These are phyloP conservation scores for Gilbertella persicaria DNA, from an alignment of 371 early-diverging fungal genomes.

Conservation along the genomic window DNA sequence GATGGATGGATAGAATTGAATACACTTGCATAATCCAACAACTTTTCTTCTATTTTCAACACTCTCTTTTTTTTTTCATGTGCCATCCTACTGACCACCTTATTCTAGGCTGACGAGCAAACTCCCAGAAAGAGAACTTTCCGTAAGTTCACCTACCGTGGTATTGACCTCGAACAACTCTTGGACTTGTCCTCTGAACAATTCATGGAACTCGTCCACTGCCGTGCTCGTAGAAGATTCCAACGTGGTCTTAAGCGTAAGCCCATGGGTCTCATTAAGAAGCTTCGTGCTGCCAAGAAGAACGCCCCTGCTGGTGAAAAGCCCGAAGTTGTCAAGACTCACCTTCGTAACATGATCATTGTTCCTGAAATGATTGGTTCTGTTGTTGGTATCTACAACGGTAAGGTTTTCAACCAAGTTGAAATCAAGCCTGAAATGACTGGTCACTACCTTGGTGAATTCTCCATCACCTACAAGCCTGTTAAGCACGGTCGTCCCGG, in stretches of 20 bases:
- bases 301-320: constrained; percentile 61
- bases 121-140: constrained; percentile 90
- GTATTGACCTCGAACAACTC: constrained; percentile 91
- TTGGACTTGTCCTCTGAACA: constrained; percentile 93
- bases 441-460: constrained; percentile 97
- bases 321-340: constrained; percentile 96
- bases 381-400: constrained; percentile 99
- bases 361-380: constrained; percentile 99
- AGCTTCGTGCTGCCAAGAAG: constrained; percentile 96
- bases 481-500: constrained; percentile 99
- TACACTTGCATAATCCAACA: background rate
- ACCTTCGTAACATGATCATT: constrained; percentile 99
- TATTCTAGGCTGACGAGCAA: constrained; percentile 49
- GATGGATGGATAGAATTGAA: background rate
- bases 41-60: background rate
- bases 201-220: constrained; percentile 93
- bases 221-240: constrained; percentile 96
- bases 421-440: constrained; percentile 99
- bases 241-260: constrained; percentile 96
- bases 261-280: constrained; percentile 95
- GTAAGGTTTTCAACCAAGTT: constrained; percentile 99
- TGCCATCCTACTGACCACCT: background rate
- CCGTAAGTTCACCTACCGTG: constrained; percentile 99
- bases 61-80: background rate
- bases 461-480: constrained; percentile 96